These are phyloP conservation scores for Thermothielavioides terrestris DNA, from an alignment of 495 filamentous ascomycete species.

Conservation along the genomic window DNA sequence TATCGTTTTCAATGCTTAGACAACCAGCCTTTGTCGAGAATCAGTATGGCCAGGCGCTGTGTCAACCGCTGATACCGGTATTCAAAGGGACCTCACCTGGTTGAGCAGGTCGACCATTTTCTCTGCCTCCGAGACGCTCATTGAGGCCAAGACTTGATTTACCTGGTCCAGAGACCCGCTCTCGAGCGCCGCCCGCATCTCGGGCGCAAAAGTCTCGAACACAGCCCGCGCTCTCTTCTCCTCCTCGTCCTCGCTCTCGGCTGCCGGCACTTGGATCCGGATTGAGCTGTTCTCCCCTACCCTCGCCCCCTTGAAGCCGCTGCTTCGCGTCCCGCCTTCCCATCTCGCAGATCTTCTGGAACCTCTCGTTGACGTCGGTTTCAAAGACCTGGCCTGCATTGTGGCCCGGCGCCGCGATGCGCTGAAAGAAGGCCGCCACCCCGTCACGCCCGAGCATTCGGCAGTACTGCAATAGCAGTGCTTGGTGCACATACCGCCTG, in stretches of 20 bases:
- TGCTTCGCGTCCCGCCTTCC: conserved; percentile 54
- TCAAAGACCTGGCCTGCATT: conserved; percentile 81
- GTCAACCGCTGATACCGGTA: neutral
- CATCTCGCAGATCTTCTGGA: conserved; percentile 57
- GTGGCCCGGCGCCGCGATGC: conserved; percentile 84
- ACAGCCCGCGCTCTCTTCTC: conserved; percentile 61
- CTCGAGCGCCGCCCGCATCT: conserved; percentile 71
- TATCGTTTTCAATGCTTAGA: conserved; percentile 81
- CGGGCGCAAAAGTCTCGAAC: conserved; percentile 74
- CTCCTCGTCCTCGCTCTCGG: conserved; percentile 55
- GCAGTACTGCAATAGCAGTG: conserved; percentile 87
- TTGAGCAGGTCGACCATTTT: conserved; percentile 74
- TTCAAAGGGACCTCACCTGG: conserved; percentile 41
- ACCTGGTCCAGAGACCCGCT: conserved; percentile 83
- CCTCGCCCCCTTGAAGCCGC: conserved; percentile 56
- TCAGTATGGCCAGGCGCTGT: too few species aligned
- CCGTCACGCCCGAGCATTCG: conserved; percentile 82
- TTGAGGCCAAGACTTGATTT: conserved; percentile 80
- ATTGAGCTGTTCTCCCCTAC: conserved; percentile 47
- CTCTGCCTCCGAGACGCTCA: conserved; percentile 89
- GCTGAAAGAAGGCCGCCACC: conserved; percentile 90
- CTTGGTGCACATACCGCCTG: conserved; percentile 87
- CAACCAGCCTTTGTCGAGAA: conserved; percentile 67
- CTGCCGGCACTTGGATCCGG: conserved; percentile 73
- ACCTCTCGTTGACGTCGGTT: conserved; percentile 85